phyloP scores from a whole-genome alignment of 176 grass and related monocot species.

The Aechmea fasciata region DNA sequence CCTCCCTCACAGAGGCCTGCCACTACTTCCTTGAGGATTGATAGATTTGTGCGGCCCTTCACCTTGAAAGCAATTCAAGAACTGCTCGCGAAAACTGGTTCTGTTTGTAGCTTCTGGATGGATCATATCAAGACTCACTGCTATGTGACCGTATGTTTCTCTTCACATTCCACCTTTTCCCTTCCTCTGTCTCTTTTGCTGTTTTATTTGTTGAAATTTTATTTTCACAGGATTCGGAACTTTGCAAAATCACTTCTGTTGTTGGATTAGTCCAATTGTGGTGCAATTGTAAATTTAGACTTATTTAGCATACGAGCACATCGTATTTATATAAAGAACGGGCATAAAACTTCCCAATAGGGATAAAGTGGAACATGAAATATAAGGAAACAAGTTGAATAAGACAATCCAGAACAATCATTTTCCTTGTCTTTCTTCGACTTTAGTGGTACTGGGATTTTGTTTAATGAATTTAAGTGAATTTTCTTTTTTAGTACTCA shows the following conservation, averaged over 20 bases:
- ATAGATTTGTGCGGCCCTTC: constrained; percentile 87
- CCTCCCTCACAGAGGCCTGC: constrained; percentile 58
- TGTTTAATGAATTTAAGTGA: too few species aligned
- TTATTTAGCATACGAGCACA: too few species aligned
- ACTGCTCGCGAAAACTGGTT: constrained; percentile 89
- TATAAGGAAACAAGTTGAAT: too few species aligned
- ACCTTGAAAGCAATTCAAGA: constrained; percentile 96
- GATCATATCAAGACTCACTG: constrained; percentile 99
- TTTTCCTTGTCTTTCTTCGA: too few species aligned
- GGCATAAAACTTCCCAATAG: too few species aligned
- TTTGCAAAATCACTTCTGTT: too few species aligned
- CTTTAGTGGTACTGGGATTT: too few species aligned
- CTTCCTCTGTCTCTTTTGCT: neutral
- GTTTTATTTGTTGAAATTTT: neutral
- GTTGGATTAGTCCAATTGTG: too few species aligned
- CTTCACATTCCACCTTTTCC: neutral
- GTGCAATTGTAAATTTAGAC: too few species aligned
- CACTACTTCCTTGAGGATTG: constrained; percentile 86
- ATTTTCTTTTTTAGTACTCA: constrained; percentile 34
- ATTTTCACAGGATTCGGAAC: neutral
- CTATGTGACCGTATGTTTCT: constrained; percentile 81
- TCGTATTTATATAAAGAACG: too few species aligned
- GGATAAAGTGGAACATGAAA: too few species aligned
- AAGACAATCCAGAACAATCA: too few species aligned
- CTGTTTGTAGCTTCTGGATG: constrained; percentile 91